A percentile compares a stretch with the other conserved stretches of the same genome.
phyloP scores from a whole-genome alignment of 306 rosid genomes.

The Prosopis cineraria region DNA sequence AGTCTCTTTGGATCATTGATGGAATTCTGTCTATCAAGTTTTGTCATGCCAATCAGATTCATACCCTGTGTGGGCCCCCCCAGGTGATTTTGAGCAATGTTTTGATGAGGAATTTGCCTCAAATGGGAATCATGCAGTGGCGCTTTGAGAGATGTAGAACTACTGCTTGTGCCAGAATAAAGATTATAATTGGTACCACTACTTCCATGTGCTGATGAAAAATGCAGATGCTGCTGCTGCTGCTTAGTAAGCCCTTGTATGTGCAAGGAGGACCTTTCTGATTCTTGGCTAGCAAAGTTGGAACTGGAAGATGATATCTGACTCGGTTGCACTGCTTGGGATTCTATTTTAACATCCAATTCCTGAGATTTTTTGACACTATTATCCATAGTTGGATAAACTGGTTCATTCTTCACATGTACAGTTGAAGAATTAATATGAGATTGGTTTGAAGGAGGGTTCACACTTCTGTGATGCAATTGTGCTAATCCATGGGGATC shows the following conservation, averaged over 20 bases:
- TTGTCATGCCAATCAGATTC: constrained; percentile 48
- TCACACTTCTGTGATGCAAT: constrained; percentile 70
- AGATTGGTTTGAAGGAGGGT: constrained; percentile 60
- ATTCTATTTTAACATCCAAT: constrained; percentile 50
- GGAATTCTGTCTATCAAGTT: constrained; percentile 60
- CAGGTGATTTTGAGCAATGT: constrained; percentile 54
- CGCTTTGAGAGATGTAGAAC: constrained; percentile 60
- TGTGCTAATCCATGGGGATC: constrained; percentile 75
- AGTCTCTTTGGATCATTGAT: constrained; percentile 64
- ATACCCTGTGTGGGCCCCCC: constrained; percentile 60
- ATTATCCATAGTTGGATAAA: constrained; percentile 41
- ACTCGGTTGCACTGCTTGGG: constrained; percentile 54
- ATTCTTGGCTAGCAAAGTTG: constrained; percentile 58
- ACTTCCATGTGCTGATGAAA: constrained; percentile 68
- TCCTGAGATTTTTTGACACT: constrained; percentile 56
- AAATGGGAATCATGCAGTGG: constrained; percentile 68
- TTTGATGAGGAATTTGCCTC: constrained; percentile 72
- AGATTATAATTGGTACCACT: constrained; percentile 60
- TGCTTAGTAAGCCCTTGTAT: constrained; percentile 68
- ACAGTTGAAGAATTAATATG: constrained; percentile 55
- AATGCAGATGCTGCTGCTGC: constrained; percentile 71
- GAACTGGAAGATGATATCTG: constrained; percentile 60
- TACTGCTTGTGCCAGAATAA: constrained; percentile 65
- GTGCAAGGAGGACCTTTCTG: constrained; percentile 60
- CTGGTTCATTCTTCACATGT: constrained; percentile 34